Base-by-base conservation (phyloP, 805 yeast genomes). In the Martiniozyma abietophila region DNA sequence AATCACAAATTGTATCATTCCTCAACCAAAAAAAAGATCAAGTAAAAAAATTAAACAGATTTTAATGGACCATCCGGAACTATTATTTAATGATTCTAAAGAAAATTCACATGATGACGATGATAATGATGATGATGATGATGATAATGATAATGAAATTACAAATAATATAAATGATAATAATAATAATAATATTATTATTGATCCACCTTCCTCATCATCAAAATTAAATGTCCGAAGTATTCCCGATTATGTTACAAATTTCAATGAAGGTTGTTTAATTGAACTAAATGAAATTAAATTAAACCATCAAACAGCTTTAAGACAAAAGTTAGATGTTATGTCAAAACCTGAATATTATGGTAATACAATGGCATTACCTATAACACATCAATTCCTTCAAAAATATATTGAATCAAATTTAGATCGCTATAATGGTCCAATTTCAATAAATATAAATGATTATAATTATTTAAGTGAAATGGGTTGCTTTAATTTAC, bases 401-500 rank as follows among this genome's bases (percentile, higher is more conserved):
- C 43, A 47, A 8, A 61, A 50, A 4, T 54, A 40, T 31, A 32
- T 46, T 8, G 42, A 36, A 5, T 35, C 38, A 14, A 18, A 37
- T 9, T 14, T 19, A 1, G 24, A 28, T 10, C 27, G 26, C 2
- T 39, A 42, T 5, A 21, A 29, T 2, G 41, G 39, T 12, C 16
- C 44, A 3, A 27, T 45, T 8, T 30, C 27, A 2, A 24, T 53
- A 21, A 45, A 44, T 24, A 25, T 32, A 10, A 39, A 29, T 4
- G 54, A 51, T 19, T 48, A 31, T 30, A 32, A 34, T 4, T 50
- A 49, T 25, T 29, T 55, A 21, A 41, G 42, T 19, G 29, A 38
- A 6, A 26, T 46, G 11, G 89, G 88, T 5, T 84, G 88, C 6
- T 82, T 82, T 47, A 56, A 71, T 32, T 54, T 83, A 15, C 94